phyloP scores from a whole-genome alignment of 2,329 filamentous ascomycete genomes.

The Aspergillus ochraceus region DNA sequence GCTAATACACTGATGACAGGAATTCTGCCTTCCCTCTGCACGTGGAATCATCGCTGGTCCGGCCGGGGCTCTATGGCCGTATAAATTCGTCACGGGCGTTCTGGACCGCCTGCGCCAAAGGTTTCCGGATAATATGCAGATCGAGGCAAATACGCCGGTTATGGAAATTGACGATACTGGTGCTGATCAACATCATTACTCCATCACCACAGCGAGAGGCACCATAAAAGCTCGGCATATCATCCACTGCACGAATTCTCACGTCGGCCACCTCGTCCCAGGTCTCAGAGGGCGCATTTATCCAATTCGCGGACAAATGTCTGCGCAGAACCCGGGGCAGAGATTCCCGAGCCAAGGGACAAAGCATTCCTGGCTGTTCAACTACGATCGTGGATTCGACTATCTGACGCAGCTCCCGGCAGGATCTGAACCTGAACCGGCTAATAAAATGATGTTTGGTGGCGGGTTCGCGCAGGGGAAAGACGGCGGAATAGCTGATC shows the following conservation, averaged over 20 bases:
- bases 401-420: constrained; percentile 52
- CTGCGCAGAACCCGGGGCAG: constrained; percentile 36
- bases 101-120: constrained; percentile 16
- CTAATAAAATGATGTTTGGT: constrained; percentile 55
- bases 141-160: constrained; percentile 25
- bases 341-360: constrained; percentile 33
- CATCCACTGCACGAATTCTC: constrained; percentile 60
- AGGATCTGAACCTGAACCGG: neutral
- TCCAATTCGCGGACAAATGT: constrained; percentile 45
- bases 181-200: constrained; percentile 30
- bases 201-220: constrained; percentile 49
- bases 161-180: constrained; percentile 4
- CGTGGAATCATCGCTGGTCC: constrained; percentile 26
- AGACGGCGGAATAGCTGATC: constrained; percentile 45
- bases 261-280: constrained; percentile 54
- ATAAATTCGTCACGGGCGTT: constrained; percentile 30
- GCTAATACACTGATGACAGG: constrained; percentile 7
- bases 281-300: constrained; percentile 40
- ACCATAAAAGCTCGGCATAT: constrained; percentile 50
- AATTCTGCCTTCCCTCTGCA: constrained; percentile 24
- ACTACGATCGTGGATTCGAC: constrained; percentile 51
- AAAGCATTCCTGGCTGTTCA: constrained; percentile 52
- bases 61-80: constrained; percentile 34
- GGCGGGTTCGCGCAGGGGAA: constrained; percentile 51
- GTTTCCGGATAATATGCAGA: constrained; percentile 37